Evolutionary conservation across 768 basidiomycete genomes (phyloP), one percentile per base, ranked within the genome.

Genomic region (Tricholoma flavovirens): DNA sequence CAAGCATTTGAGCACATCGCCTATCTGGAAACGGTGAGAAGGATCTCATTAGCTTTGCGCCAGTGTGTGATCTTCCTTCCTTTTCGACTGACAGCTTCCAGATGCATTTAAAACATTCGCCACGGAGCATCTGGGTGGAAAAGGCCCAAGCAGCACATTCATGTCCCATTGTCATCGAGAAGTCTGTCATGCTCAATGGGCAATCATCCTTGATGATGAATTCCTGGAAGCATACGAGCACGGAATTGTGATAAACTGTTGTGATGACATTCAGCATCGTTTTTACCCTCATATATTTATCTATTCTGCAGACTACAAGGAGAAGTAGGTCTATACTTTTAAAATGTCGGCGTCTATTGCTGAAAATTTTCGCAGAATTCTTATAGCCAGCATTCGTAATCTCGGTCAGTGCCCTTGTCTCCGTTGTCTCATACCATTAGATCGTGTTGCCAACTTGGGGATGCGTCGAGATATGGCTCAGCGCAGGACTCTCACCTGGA

Each of bases 351-450:
- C 5, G 24, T 65, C 67, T 42, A 64, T 8, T n/a, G n/a, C n/a
- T n/a, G n/a, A n/a, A n/a, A n/a, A n/a, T n/a, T 24, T 26, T 26
- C 29, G 17, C 33, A 65, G 66, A 51, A 52, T 61, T 26, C 54
- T 67, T 15, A 33, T 67, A 8, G 61, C 65, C 33, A 42, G 59
- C 14, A 49, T 64, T 17, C 8, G 12, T 15, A 29, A 52, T 4
- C 29, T 62, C n/a, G 61, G 61, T 43, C 30, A 8, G 21, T 73
- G 68, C 49, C 73, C 70, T 5, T 76, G 76, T 55, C 75, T 73
- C 0, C 59, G 64, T 0, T 26, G 24, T 5, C 24, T 26, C 24
- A 26, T 77, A 19, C 53, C 54, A 4, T 69, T 67, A 46, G 54
- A 49, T 1, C 7, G 63, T 1, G 61, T 74, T 14, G 40, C 24